These are phyloP conservation scores for Penicillium sp. DNA, from an alignment of 2,329 filamentous ascomycete species.

Conservation along the genomic window DNA sequence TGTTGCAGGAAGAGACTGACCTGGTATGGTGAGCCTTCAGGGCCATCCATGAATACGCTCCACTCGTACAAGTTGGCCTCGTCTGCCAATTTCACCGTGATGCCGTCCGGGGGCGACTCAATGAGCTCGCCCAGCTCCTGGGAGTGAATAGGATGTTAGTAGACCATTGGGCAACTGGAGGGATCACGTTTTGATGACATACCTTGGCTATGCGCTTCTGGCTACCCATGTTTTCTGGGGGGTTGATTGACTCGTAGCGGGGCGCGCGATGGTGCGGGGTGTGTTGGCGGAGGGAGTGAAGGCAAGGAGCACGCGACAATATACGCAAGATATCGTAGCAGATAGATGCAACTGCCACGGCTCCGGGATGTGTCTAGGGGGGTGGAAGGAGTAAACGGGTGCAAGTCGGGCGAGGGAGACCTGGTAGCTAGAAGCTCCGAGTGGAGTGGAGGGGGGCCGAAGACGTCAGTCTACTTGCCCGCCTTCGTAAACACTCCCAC, in stretches of 20 bases:
- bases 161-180: not conserved
- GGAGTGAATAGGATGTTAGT: not conserved
- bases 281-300: conserved; percentile 8
- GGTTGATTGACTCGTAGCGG: conserved; percentile 10
- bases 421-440: conserved; percentile 16
- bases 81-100: conserved; percentile 60
- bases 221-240: conserved; percentile 41
- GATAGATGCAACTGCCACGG: too few species aligned
- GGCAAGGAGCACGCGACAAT: not conserved
- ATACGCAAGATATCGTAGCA: not conserved
- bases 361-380: not conserved
- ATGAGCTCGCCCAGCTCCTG: conserved; percentile 67
- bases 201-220: conserved; percentile 56
- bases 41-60: conserved; percentile 70
- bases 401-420: not conserved
- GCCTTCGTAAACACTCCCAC: too few species aligned
- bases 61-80: conserved; percentile 70
- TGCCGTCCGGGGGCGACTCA: conserved; percentile 59
- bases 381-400: not conserved
- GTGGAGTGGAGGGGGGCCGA: conserved; percentile 6
- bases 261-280: conserved; percentile 22
- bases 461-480: conserved; percentile 24
- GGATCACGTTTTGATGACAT: not conserved
- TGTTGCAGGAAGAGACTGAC: conserved; percentile 51
- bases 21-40: conserved; percentile 66